These are phyloP conservation scores for Cordyceps cicadae DNA, from an alignment of 2,329 filamentous ascomycete genomes.

Conservation along the genomic window DNA sequence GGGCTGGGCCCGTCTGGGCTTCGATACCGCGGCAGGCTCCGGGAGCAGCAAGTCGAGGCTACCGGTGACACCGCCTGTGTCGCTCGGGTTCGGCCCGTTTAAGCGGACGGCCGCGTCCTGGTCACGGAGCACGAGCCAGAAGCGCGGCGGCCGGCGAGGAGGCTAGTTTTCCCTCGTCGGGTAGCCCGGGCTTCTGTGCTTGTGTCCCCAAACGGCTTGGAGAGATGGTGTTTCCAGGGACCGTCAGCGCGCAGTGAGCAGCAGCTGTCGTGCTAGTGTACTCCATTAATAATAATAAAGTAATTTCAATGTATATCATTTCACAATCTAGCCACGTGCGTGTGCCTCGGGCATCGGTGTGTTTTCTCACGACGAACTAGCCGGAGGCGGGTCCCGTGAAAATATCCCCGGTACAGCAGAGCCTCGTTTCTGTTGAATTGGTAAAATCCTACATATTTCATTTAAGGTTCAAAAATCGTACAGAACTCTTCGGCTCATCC, in stretches of 20 bases:
- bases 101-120: constrained; percentile 10
- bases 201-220: too few species aligned
- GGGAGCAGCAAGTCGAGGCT: background rate
- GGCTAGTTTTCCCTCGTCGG: constrained; percentile 11
- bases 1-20: background rate
- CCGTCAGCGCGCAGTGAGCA: background rate
- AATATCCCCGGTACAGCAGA: too few species aligned
- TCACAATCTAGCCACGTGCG: background rate
- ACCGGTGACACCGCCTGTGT: constrained; percentile 1
- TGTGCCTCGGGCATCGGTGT: background rate
- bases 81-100: constrained; percentile 10
- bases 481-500: too few species aligned
- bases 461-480: too few species aligned
- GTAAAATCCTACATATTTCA: too few species aligned
- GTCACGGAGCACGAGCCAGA: constrained; percentile 7
- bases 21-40: background rate
- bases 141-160: constrained; percentile 11
- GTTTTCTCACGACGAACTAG: background rate
- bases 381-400: background rate
- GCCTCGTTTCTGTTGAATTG: too few species aligned
- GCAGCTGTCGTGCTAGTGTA: background rate
- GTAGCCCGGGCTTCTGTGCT: background rate
- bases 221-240: background rate
- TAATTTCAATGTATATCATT: background rate
- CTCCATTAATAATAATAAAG: background rate